Conservation (phyloP, 1,284 basidiomycete species). For the Boletellus sp. region DNA sequence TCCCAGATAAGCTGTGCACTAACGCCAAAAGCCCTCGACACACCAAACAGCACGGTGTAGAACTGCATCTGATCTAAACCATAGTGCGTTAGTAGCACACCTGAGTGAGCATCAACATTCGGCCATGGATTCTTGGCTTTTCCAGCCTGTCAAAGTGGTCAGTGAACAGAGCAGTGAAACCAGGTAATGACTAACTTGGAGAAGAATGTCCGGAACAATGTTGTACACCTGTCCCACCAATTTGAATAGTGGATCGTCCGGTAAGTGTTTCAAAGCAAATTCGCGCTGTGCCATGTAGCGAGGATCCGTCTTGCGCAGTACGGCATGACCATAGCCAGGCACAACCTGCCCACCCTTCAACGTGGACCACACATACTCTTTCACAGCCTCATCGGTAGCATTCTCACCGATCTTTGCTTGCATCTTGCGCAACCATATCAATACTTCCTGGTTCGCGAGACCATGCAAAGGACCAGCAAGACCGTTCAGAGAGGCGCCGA, state of each 20-base stretch:
- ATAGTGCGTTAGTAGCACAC: conserved; percentile 90
- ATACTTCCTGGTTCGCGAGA: conserved; percentile 94
- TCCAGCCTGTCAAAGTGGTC: conserved; percentile 75
- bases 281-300: conserved; percentile 95
- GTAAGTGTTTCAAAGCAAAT: conserved; percentile 88
- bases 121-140: conserved; percentile 94
- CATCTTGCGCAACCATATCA: conserved; percentile 89
- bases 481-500: conserved; percentile 91
- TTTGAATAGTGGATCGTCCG: conserved; percentile 87
- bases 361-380: conserved; percentile 91
- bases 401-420: conserved; percentile 79
- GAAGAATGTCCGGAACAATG: conserved; percentile 88
- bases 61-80: conserved; percentile 87
- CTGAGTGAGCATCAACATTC: conserved; percentile 97
- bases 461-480: conserved; percentile 97
- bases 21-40: conserved; percentile 90
- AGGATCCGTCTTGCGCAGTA: conserved; percentile 95
- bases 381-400: conserved; percentile 81
- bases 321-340: conserved; percentile 95
- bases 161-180: conserved; percentile 79
- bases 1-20: conserved; percentile 92
- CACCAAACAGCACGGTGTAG: conserved; percentile 97
- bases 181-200: conserved; percentile 73
- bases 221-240: conserved; percentile 92
- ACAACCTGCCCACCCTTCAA: conserved; percentile 90